Base-by-base conservation (phyloP, 129 eudicot genomes). In the Centrapalus pauciflorus region DNA sequence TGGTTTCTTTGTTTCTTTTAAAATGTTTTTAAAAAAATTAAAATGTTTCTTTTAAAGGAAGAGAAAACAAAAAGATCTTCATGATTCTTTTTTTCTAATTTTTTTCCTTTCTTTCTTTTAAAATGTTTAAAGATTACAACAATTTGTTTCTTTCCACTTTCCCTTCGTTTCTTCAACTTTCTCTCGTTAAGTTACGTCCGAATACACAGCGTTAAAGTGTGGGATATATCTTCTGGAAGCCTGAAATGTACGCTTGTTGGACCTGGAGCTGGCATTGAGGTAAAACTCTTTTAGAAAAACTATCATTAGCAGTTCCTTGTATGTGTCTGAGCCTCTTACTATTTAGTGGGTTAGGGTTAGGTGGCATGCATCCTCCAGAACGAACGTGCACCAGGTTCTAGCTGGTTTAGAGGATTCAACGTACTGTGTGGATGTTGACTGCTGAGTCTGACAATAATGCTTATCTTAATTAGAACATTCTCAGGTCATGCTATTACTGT, bases 351-450 rank as follows among this genome's bases (percentile, higher is more conserved):
- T 94, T 70, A 84, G 99, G 99, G 80, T 94, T 70, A 84, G 75
- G 82, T 94, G 99, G 99, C 99, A 94, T 82, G 97, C 99, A 52
- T n/a, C n/a, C n/a, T n/a, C n/a, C n/a, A n/a, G n/a, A n/a, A n/a
- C n/a, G n/a, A n/a, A n/a, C 87, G 83, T 68, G 99, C 95, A 84
- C 73, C 48, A 86, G 65, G 78, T 94, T 65, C 73, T 94, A 79
- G 96, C 97, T 61, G 99, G 97, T 67, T 89, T 97, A 58, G 95
- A 89, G 68, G 99, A 94, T 86, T 80, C 87, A 29, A n/a, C n/a
- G n/a, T n/a, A 75, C 85, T 68, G 83, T 81, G 68, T 89, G 97
- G 95, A 86, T 94, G 97, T 94, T 97, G 99, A 89, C 89, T 75
- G 97, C 99, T 28, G n/a, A n/a, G n/a, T n/a, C n/a, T n/a, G 99